Base-by-base conservation (phyloP, 2,329 filamentous ascomycete species). In the Hirsutella minnesotensis region DNA sequence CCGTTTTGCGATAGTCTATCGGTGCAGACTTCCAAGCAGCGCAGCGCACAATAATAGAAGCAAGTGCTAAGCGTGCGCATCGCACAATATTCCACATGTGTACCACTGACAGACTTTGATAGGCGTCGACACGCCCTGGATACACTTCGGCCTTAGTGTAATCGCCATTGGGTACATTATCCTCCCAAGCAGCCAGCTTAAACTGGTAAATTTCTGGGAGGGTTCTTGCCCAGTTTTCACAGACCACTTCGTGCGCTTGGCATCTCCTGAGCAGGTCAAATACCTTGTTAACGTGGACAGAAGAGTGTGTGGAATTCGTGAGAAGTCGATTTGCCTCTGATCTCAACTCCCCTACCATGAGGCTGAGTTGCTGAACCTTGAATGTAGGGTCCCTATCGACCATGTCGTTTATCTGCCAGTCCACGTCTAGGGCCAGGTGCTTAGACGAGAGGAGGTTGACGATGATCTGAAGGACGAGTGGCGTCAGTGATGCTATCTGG, bases 1-100 rank as follows among this genome's bases (percentile, higher is more conserved):
- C 67, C 12, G 75, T 80, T 1, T 74, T 79, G 31, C 75, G 65
- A 52, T 79, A 79, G 54, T 81, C 76, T 12, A 74, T 66, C 0
- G 77, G 76, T 13, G 68, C 64, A 56, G 72, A 73, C 29, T 73
- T 62, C 75, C 75, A 79, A 2, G 77, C 76, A 9, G 72, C 69
- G 48, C 73, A 76, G 5, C 77, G 71, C 8, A 79, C 69, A 18
- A 71, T 66, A 9, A 75, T 57, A 9, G 72, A 69, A 4, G 70
- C 66, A 18, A 79, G 62, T 39, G 74, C 66, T 30, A 80, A 61
- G 2, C 77, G 64, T 10, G 69, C 65, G 9, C 70, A 66, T 9
- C 75, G 63, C 44, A 66, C 61, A 55, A 72, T 59, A 52, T 79
- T 80, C 68, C 70, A 75, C 12, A 75, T 61, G 46, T 65, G 70